Evolutionary conservation across 306 rosid species (phyloP), one percentile per base, ranked within the genome.

Genomic region (Cyclanthera cordifolia): DNA sequence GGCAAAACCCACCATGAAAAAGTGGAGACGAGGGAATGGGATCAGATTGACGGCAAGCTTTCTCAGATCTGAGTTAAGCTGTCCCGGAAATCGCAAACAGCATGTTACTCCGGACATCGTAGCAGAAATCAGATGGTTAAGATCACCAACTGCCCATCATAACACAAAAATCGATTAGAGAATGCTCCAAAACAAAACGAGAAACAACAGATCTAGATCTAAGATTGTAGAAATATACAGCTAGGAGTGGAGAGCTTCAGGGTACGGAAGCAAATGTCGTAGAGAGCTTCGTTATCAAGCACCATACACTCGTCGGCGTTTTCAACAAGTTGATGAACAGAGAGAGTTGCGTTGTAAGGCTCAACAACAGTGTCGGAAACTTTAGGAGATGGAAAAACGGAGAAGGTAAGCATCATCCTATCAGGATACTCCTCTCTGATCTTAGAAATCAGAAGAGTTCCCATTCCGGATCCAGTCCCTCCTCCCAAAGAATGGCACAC

Each of bases 381-480:
- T 55, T 77, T 77, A 0, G 72, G 79, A 30, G 70, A 79, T 2
- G 79, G 79, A 46, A 76, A 76, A 3, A 76, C 83, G 1, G 83
- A 79, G 73, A 79, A 79, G 8, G 83, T 79, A 11, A 79, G 83
- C 83, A 79, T 79, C 83, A 79, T 79, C 14, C 83, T 70, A 30
- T 76, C 83, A 10, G 83, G 83, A 70, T 76, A 79, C 69, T 79
- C 83, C 48, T 79, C 83, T 41, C 80, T 61, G 58, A 79, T 77
- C 73, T 79, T 82, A 75, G 86, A 67, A 78, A 82, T 82, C 79
- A 82, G 53, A 17, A 82, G 80, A 34, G 85, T 82, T 63, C 85
- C 85, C 85, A 82, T 82, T 37, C 85, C 85, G 27, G 85, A 82
- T n/a, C 85, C 85, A 2, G 85, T 82, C 43, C 85, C 85, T 34